phyloP scores from a whole-genome alignment of 2,329 filamentous ascomycete species.

The Anisogramma anomala region DNA sequence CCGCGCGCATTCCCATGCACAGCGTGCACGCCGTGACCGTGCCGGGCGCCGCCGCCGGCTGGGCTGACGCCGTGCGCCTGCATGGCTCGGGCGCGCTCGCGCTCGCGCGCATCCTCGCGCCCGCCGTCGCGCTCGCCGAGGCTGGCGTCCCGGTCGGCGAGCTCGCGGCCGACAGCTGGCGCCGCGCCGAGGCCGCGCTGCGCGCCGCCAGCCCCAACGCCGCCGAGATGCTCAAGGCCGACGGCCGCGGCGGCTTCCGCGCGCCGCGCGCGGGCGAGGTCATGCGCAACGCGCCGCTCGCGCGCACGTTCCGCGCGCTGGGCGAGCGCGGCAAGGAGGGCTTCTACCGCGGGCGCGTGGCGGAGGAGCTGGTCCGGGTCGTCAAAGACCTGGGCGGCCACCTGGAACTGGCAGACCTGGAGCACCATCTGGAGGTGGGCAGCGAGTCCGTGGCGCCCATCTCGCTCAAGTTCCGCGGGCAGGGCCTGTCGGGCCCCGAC shows the following conservation, averaged over 20 bases:
- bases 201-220: constrained; percentile 72
- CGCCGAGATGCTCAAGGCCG: constrained; percentile 74
- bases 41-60: constrained; percentile 83
- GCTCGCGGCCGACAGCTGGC: constrained; percentile 64
- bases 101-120: constrained; percentile 64
- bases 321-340: constrained; percentile 75
- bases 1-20: constrained; percentile 54
- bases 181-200: constrained; percentile 48
- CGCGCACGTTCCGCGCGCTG: constrained; percentile 67
- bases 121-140: constrained; percentile 77
- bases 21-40: constrained; percentile 77
- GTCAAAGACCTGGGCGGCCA: constrained; percentile 65
- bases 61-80: constrained; percentile 76
- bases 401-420: constrained; percentile 68
- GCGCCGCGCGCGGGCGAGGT: constrained; percentile 74
- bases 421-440: constrained; percentile 55
- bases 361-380: constrained; percentile 68
- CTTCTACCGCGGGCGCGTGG: constrained; percentile 80
- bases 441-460: constrained; percentile 79
- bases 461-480: constrained; percentile 64
- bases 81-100: constrained; percentile 82
- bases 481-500: constrained; percentile 28
- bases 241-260: constrained; percentile 59
- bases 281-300: constrained; percentile 74
- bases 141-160: constrained; percentile 85